Conservation (phyloP, 192 early-diverging fungal genomes). For the Pilaira anomala region DNA sequence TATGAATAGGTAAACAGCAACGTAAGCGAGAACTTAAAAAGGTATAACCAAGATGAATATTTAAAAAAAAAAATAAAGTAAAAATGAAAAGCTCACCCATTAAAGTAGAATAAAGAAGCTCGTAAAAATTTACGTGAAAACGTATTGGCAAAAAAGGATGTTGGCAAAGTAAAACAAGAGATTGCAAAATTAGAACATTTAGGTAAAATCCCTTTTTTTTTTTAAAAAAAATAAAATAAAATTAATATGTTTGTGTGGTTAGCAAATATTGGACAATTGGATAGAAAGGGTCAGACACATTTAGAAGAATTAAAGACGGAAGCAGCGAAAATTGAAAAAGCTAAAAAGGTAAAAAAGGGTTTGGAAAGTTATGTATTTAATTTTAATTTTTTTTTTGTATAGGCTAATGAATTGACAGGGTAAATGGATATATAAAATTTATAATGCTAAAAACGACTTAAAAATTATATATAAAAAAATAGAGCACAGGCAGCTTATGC, state of each 20-base stretch:
- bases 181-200: conserved; percentile 40
- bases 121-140: conserved; percentile 53
- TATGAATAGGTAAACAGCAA: conserved; percentile 29
- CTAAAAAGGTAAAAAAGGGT: conserved; percentile 43
- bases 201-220: too few species aligned
- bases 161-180: conserved; percentile 49
- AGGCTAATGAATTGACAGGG: conserved; percentile 20
- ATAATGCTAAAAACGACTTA: not conserved
- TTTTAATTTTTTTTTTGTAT: not conserved
- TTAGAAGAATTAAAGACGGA: conserved; percentile 46
- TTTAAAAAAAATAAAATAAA: not conserved
- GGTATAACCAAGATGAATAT: not conserved
- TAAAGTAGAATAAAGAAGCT: conserved; percentile 59
- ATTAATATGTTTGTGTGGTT: not conserved
- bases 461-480: too few species aligned
- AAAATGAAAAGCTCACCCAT: not conserved
- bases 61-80: not conserved
- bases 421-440: not conserved
- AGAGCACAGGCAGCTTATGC: conserved; percentile 24
- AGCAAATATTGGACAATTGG: conserved; percentile 42
- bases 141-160: conserved; percentile 55
- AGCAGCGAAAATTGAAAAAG: conserved; percentile 53
- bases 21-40: conserved; percentile 38
- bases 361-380: not conserved
- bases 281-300: conserved; percentile 43